A percentile compares a stretch with the other conserved stretches of the same genome.
Evolutionary conservation across 2,329 filamentous ascomycete genomes (phyloP).

Genomic region (Cladophialophora immunda): DNA sequence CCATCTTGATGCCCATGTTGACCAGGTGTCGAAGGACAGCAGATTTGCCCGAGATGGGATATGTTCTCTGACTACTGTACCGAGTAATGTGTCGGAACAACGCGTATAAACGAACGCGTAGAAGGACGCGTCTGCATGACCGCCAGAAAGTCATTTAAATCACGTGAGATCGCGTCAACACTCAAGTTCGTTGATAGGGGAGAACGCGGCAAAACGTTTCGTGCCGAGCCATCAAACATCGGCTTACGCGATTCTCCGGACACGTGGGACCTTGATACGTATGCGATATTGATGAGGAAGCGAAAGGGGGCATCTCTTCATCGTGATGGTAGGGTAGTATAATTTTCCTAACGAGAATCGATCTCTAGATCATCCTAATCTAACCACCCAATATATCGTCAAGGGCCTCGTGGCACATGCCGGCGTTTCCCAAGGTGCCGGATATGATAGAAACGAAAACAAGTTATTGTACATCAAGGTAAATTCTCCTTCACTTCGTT

Average conservation of each 20-base stretch:
- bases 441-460: slow-evolving; percentile 17
- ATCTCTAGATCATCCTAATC: slow-evolving; percentile 22
- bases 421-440: background rate
- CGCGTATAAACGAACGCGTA: background rate
- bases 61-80: background rate
- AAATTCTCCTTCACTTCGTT: slow-evolving; percentile 50
- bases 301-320: background rate
- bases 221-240: too few relatives aligned
- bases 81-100: background rate
- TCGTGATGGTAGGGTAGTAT: background rate
- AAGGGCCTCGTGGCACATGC: slow-evolving; percentile 27
- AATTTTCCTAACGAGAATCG: slow-evolving; percentile 9
- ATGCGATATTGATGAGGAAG: background rate
- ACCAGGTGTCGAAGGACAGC: background rate
- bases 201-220: too few relatives aligned
- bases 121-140: background rate
- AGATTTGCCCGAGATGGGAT: too few relatives aligned
- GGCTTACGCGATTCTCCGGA: background rate
- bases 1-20: slow-evolving; percentile 41
- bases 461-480: slow-evolving; percentile 32
- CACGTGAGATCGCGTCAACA: background rate
- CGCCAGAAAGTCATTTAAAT: background rate
- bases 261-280: background rate
- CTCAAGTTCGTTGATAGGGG: too few relatives aligned
- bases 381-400: slow-evolving; percentile 27